Percentiles rank a stretch among this genome's conserved stretches.
phyloP scores from a whole-genome alignment of 1,284 basidiomycete genomes.

The Puccinia novopanici region DNA sequence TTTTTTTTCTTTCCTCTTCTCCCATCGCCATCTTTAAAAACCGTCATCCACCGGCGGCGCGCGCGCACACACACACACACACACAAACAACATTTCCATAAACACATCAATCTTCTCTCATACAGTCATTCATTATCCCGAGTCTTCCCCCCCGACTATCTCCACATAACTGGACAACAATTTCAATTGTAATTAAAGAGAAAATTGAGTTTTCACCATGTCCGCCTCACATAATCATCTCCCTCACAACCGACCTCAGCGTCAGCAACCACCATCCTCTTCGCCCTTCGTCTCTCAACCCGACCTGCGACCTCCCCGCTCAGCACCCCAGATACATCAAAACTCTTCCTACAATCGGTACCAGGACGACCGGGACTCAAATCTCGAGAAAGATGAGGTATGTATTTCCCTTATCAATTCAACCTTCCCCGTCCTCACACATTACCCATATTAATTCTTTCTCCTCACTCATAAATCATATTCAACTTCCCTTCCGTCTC shows the following conservation, averaged over 20 bases:
- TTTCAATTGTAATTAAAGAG: neutral
- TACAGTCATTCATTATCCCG: slow-evolving; percentile 6
- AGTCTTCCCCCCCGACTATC: neutral
- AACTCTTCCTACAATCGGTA: neutral
- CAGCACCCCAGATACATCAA: slow-evolving; percentile 11
- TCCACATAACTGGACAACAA: neutral
- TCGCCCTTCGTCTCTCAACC: slow-evolving; percentile 31
- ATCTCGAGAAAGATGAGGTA: slow-evolving; percentile 36
- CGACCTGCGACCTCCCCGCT: slow-evolving; percentile 22
- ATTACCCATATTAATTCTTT: neutral
- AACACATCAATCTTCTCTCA: neutral
- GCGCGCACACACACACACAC: neutral
- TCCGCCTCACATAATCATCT: slow-evolving; percentile 21
- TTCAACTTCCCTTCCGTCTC: slow-evolving; percentile 6
- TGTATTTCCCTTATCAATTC: neutral
- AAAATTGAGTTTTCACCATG: slow-evolving; percentile 9
- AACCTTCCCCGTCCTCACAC: neutral
- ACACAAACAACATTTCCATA: no score
- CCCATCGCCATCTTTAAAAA: neutral
- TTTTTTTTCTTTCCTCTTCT: neutral
- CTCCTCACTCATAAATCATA: neutral
- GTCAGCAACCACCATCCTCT: slow-evolving; percentile 27
- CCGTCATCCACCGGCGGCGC: neutral
- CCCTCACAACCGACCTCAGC: slow-evolving; percentile 29
- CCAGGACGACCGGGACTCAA: slow-evolving; percentile 21